Evolutionary conservation across 495 filamentous ascomycete genomes (phyloP), one percentile per base, ranked within the genome.

Genomic region (Podospora anserina): DNA sequence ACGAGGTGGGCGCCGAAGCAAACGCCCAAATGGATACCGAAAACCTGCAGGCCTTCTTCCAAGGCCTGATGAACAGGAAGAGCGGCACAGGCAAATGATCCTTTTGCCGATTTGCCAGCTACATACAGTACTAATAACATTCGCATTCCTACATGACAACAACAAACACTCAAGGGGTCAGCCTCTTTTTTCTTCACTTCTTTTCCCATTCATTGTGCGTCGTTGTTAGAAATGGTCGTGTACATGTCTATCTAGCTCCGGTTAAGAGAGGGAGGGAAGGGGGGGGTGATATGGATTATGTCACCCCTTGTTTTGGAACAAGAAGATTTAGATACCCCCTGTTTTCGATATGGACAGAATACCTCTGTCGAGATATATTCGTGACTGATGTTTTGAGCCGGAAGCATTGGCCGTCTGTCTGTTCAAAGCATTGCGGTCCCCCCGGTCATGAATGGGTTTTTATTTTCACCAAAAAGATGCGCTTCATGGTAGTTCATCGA

Each of bases 31-130:
- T 82, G 69, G 81, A 85, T 71, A 83, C 80, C 18, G 82, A 82
- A 66, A 80, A 81, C 65, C 67, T 85, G 26, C 81, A 82, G 69
- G 82, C 81, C 28, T 85, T 85, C 68, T 85, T 85, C 68, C 78
- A 77, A 58, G 79, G 77, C 39, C 73, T 85, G 30, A 84, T 85
- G 81, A 83, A 82, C 63, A 72, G 70, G 67, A 67, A 75, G 32
- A 70, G 68, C 4, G 61, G 67, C n/a, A 13, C 65, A 23, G 57
- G 64, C 30, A 74, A 70, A 32, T 74, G 58, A 49, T 16, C 39
- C 39, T 32, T 32, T 7, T 16, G 39, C 7, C 6, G 2, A 13
- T 13, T 16, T 49, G 39, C 15, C 39, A 49, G 39, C 39, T 49
- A 49, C 39, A 49, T 49, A 49, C 39, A 18, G 30, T 49, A 49